A percentile compares a stretch with the other conserved stretches of the same genome.
These are phyloP conservation scores for Corymbia citriodora DNA, from an alignment of 441 rosid genomes.

Conservation along the genomic window DNA sequence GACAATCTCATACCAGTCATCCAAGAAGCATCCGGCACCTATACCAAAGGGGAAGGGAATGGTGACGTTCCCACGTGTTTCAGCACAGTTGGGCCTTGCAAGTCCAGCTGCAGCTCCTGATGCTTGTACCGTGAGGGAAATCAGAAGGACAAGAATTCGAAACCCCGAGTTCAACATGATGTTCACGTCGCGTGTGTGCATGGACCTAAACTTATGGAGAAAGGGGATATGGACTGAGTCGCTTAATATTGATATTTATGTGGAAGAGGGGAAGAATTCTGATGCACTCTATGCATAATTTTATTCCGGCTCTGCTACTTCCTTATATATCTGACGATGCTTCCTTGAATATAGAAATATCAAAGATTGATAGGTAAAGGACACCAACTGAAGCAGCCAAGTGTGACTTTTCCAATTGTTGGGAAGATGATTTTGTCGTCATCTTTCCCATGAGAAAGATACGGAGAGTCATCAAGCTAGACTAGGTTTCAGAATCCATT, in stretches of 20 bases:
- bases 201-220: background rate
- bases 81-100: background rate
- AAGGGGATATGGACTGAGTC: background rate
- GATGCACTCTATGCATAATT: too few relatives aligned
- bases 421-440: too few relatives aligned
- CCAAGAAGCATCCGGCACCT: background rate
- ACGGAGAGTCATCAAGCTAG: too few relatives aligned
- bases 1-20: background rate
- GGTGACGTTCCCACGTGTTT: background rate
- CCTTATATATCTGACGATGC: rapidly evolving
- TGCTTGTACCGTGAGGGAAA: background rate
- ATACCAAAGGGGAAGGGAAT: background rate
- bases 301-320: too few relatives aligned
- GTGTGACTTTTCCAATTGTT: background rate
- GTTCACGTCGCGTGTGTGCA: background rate
- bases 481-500: too few relatives aligned
- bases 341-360: background rate
- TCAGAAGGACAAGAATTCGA: too few relatives aligned
- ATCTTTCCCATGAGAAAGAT: too few relatives aligned
- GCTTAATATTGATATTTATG: background rate
- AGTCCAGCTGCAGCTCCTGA: background rate
- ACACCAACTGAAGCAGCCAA: background rate
- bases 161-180: too few relatives aligned
- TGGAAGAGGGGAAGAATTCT: background rate
- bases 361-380: background rate